Percentiles rank a stretch among this genome's conserved stretches.
phyloP scores from a whole-genome alignment of 352 stramenopile genomes.

The Pythium chondricola region DNA sequence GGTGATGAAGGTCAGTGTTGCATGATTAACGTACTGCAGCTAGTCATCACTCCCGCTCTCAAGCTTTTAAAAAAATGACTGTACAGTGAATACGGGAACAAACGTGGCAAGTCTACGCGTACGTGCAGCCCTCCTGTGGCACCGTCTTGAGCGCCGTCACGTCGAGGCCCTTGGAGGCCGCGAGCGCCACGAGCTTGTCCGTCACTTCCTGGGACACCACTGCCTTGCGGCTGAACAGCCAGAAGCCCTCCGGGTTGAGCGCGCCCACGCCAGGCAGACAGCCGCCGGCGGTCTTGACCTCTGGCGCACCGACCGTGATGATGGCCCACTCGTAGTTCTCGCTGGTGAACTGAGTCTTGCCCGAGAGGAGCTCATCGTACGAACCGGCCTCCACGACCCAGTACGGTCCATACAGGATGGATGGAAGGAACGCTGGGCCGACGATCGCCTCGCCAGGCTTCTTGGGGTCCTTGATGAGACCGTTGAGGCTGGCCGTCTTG shows the following conservation, averaged over 20 bases:
- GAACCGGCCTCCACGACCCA: conserved; percentile 19
- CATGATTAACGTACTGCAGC: no score
- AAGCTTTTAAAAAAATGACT: no score
- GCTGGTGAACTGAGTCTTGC: conserved; percentile 4
- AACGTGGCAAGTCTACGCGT: neutral
- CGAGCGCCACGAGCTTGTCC: conserved; percentile 6
- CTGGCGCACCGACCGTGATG: conserved; percentile 10
- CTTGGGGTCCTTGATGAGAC: conserved; percentile 8
- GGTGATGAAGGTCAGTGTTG: no score
- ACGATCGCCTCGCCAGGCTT: conserved; percentile 7
- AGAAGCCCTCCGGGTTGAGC: conserved; percentile 14
- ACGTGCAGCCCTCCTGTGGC: conserved; percentile 13
- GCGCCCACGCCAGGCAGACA: conserved; percentile 9
- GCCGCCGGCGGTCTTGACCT: conserved; percentile 1
- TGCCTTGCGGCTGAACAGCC: conserved; percentile 14
- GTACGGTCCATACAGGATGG: conserved; percentile 5
- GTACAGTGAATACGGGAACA: no score
- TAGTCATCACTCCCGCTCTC: no score
- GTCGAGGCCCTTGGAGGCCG: conserved; percentile 12
- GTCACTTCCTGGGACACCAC: conserved; percentile 7
- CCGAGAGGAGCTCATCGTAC: conserved; percentile 8
- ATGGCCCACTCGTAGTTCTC: conserved; percentile 21
- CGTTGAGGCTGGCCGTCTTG: conserved; percentile 10
- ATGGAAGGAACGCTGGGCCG: conserved; percentile 6
- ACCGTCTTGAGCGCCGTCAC: conserved; percentile 9